These are phyloP conservation scores for Fusarium aywerte DNA, from an alignment of 2,329 filamentous ascomycete genomes.

Conservation along the genomic window DNA sequence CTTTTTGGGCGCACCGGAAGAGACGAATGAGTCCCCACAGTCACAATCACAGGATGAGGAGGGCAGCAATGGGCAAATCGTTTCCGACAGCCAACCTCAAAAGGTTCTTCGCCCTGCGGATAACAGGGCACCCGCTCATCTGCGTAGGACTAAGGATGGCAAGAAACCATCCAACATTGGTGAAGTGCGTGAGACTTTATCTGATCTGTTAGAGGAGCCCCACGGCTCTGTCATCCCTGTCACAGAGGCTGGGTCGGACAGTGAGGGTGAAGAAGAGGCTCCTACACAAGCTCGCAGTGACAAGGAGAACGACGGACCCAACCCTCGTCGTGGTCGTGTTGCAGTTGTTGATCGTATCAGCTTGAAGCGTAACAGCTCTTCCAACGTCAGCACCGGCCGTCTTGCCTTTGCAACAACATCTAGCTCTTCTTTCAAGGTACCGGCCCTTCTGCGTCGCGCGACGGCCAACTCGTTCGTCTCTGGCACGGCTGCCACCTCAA, in stretches of 20 bases:
- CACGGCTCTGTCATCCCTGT: slow-evolving; percentile 61
- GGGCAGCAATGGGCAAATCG: slow-evolving; percentile 49
- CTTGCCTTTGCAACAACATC: slow-evolving; percentile 67
- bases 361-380: slow-evolving; percentile 68
- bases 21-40: slow-evolving; percentile 49
- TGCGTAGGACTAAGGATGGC: slow-evolving; percentile 69
- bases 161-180: slow-evolving; percentile 79
- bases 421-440: slow-evolving; percentile 70
- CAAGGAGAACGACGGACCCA: slow-evolving; percentile 61
- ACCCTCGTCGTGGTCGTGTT: slow-evolving; percentile 52
- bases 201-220: slow-evolving; percentile 81
- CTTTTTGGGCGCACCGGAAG: slow-evolving; percentile 68
- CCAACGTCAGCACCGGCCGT: slow-evolving; percentile 50
- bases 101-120: slow-evolving; percentile 52
- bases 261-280: slow-evolving; percentile 55
- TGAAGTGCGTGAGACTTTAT: slow-evolving; percentile 86
- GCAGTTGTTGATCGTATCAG: slow-evolving; percentile 78
- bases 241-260: slow-evolving; percentile 51
- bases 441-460: slow-evolving; percentile 76
- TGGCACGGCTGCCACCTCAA: slow-evolving; percentile 49
- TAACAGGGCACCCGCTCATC: slow-evolving; percentile 67
- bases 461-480: slow-evolving; percentile 72
- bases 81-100: slow-evolving; percentile 65
- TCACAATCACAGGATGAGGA: slow-evolving; percentile 49
- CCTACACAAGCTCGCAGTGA: slow-evolving; percentile 49